Base-by-base conservation (phyloP, 1,284 basidiomycete species). In the Sanguinoderma infundibulare region DNA sequence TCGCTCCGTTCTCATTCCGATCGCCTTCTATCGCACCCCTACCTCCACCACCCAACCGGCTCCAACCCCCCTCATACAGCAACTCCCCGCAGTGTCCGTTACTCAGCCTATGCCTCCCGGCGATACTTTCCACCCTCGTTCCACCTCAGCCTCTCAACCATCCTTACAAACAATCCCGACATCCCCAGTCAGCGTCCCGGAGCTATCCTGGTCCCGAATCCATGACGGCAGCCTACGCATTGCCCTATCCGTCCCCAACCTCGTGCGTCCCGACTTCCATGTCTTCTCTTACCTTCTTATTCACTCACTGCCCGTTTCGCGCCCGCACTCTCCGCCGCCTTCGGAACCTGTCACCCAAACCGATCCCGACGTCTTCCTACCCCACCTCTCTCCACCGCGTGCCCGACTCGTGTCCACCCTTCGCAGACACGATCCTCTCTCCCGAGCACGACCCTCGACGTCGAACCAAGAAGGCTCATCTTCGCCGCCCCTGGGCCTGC, bases 401-500 rank as follows among this genome's bases (percentile, higher is more conserved):
- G 44, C 35, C 57, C 34, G 39, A 32, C 42, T 28, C 12, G 35
- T 32, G 4, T 34, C 34, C 32, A 32, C 17, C 10, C 32, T 50
- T 17, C 24, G n/a, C 59, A 89, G 87, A 83, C 81, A 6, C 81
- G 68, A 54, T 67, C 74, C 24, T 66, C 76, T 39, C 78, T 88
- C 47, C 61, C 77, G 22, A 64, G 72, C 3, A 78, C 86, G 1
- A 81, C 81, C 0, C 82, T 91, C 12, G 88, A 90, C 64, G 63
- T 91, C 22, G 87, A 89, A 65, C 76, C 83, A 0, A 78, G 83
- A 22, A 79, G 87, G 12, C 61, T 91, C 35, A 72, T 84, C 20
- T 70, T 91, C 12, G 64, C 74, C 42, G 68, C 87, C 20, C 86
- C 87, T 1, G 8, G 32, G 5, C 34, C 62, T 3, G 24, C 39